Evolutionary conservation across 495 filamentous ascomycete genomes (phyloP).

Genomic region (Tetracladium marchalianum): DNA sequence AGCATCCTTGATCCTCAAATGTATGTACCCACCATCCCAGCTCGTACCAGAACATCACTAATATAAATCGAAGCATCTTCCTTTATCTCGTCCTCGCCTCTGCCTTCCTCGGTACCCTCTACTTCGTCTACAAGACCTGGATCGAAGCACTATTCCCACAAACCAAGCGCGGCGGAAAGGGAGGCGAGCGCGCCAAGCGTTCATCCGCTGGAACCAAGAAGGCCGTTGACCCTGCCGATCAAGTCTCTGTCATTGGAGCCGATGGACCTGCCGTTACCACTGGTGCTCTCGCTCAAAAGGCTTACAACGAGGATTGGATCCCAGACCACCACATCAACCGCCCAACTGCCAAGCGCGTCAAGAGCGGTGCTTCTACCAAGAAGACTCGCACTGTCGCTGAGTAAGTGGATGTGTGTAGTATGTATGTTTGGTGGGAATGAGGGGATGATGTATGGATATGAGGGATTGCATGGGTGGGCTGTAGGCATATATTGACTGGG

Average conservation of each 20-base stretch:
- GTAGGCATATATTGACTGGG: too few relatives aligned
- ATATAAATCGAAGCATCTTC: slow-evolving; percentile 62
- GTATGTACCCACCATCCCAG: slow-evolving; percentile 38
- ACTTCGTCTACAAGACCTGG: slow-evolving; percentile 98
- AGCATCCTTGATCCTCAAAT: slow-evolving; percentile 95
- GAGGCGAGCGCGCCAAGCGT: slow-evolving; percentile 46
- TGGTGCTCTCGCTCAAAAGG: slow-evolving; percentile 39
- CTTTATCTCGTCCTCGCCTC: slow-evolving; percentile 86
- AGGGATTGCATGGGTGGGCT: too few relatives aligned
- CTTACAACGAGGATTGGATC: slow-evolving; percentile 95
- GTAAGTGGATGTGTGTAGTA: slow-evolving; percentile 7
- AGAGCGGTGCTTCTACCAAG: slow-evolving; percentile 57
- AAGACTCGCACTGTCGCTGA: slow-evolving; percentile 29
- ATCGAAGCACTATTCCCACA: slow-evolving; percentile 94
- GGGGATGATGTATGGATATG: neutral
- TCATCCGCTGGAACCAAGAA: slow-evolving; percentile 52
- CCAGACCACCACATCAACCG: slow-evolving; percentile 84
- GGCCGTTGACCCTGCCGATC: slow-evolving; percentile 41
- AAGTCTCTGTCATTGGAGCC: slow-evolving; percentile 53
- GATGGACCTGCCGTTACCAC: slow-evolving; percentile 62
- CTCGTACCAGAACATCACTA: slow-evolving; percentile 10
- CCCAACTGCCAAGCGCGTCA: slow-evolving; percentile 69
- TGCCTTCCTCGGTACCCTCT: slow-evolving; percentile 66
- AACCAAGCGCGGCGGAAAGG: slow-evolving; percentile 59
- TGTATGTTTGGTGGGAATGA: neutral